Evolutionary conservation across 768 basidiomycete genomes (phyloP).

Genomic region (Hypholoma fasciculare): DNA sequence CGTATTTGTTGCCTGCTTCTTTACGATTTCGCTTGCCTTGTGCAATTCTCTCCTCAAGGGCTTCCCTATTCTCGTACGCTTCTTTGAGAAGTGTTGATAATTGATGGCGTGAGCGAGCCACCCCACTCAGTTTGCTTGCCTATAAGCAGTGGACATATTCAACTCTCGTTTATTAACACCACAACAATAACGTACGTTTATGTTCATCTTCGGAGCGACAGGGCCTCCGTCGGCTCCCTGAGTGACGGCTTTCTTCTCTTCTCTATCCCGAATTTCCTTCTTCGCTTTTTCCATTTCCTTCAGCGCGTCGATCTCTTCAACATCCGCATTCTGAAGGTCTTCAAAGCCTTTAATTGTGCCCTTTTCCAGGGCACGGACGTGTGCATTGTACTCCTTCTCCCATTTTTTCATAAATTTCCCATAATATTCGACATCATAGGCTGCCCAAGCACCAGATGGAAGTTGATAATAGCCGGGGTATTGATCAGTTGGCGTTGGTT

Average conservation of each 20-base stretch:
- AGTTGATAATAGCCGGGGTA: slow-evolving; percentile 89
- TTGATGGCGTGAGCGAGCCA: slow-evolving; percentile 76
- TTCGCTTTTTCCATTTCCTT: slow-evolving; percentile 81
- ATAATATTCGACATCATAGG: slow-evolving; percentile 72
- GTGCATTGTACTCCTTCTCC: slow-evolving; percentile 69
- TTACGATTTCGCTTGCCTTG: slow-evolving; percentile 83
- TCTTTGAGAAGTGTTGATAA: slow-evolving; percentile 78
- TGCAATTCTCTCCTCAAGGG: slow-evolving; percentile 80
- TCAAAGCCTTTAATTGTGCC: slow-evolving; percentile 70
- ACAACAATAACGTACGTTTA: slow-evolving; percentile 51
- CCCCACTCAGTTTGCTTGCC: slow-evolving; percentile 70
- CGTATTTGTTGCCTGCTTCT: slow-evolving; percentile 91
- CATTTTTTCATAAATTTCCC: slow-evolving; percentile 68
- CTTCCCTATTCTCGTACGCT: slow-evolving; percentile 82
- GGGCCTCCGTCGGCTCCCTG: slow-evolving; percentile 54
- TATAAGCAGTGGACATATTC: slow-evolving; percentile 23
- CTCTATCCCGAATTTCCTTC: slow-evolving; percentile 70
- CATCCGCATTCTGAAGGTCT: slow-evolving; percentile 50
- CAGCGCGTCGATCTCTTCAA: slow-evolving; percentile 65
- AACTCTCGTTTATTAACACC: neutral
- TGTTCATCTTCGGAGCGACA: slow-evolving; percentile 79
- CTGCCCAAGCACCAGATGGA: slow-evolving; percentile 79
- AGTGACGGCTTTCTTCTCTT: slow-evolving; percentile 77
- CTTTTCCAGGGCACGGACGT: slow-evolving; percentile 75
- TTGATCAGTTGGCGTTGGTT: slow-evolving; percentile 71